phyloP scores from a whole-genome alignment of 345 rosid species.

The Eucalyptus caleyi region DNA sequence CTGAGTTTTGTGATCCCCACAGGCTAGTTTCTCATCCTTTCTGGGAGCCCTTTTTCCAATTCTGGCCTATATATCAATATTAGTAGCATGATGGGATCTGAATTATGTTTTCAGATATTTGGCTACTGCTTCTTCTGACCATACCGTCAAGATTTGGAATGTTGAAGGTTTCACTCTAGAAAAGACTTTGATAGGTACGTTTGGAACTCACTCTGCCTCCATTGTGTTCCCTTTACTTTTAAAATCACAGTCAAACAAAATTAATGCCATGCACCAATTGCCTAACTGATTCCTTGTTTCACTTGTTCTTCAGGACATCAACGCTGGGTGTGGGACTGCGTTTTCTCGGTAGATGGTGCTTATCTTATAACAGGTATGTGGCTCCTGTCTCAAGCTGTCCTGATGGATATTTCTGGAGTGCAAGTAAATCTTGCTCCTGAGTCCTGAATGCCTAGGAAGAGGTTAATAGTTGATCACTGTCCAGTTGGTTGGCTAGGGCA shows the following conservation, averaged over 20 bases:
- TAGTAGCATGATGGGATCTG: background rate
- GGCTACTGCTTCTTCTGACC: constrained; percentile 94
- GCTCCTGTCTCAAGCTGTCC: background rate
- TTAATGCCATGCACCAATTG: background rate
- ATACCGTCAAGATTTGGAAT: constrained; percentile 94
- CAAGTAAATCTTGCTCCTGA: background rate
- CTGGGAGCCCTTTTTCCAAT: background rate
- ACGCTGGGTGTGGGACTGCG: constrained; percentile 99
- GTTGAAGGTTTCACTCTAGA: constrained; percentile 91
- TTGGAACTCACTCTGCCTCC: background rate
- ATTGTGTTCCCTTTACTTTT: background rate
- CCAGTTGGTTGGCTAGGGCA: background rate
- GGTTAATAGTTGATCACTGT: background rate
- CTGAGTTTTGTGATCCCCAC: constrained; percentile 70
- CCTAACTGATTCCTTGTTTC: background rate
- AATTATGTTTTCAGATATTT: constrained; percentile 42
- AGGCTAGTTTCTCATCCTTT: constrained; percentile 27
- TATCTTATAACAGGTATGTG: constrained; percentile 75
- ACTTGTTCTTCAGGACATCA: constrained; percentile 52
- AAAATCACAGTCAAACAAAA: too few species aligned
- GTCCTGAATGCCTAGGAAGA: background rate
- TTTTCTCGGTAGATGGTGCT: constrained; percentile 97
- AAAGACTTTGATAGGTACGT: constrained; percentile 60
- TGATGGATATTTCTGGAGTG: background rate
- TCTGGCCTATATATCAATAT: background rate